phyloP scores from a whole-genome alignment of 352 stramenopile genomes.

The Blastocystis sp. region DNA sequence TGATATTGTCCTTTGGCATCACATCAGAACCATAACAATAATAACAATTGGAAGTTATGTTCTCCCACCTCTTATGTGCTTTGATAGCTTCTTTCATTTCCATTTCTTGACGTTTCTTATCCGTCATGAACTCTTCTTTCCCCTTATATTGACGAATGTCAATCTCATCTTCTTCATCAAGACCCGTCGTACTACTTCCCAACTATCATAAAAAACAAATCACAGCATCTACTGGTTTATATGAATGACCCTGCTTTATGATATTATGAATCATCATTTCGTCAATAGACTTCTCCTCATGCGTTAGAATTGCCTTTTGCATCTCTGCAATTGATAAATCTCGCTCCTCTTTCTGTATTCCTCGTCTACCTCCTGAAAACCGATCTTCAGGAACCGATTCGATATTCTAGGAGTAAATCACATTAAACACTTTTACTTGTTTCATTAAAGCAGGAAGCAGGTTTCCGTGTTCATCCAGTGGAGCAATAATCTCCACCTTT shows the following conservation, averaged over 20 bases:
- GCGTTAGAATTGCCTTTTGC: slow-evolving; percentile 19
- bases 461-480: slow-evolving; percentile 48
- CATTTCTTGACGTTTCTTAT: slow-evolving; percentile 60
- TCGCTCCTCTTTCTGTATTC: slow-evolving; percentile 1
- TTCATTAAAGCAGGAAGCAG: slow-evolving; percentile 32
- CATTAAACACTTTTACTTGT: not conserved
- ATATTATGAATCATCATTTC: slow-evolving; percentile 57
- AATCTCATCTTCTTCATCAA: slow-evolving; percentile 61
- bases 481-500: slow-evolving; percentile 53
- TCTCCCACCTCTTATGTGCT: slow-evolving; percentile 48
- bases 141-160: slow-evolving; percentile 43
- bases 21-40: slow-evolving; percentile 48
- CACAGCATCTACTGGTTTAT: not conserved
- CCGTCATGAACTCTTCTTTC: slow-evolving; percentile 65
- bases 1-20: slow-evolving; percentile 66
- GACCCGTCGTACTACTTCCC: slow-evolving; percentile 27
- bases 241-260: slow-evolving; percentile 5
- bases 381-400: not conserved
- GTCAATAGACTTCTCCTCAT: slow-evolving; percentile 28
- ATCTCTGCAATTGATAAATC: slow-evolving; percentile 50
- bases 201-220: slow-evolving; percentile 17
- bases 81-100: slow-evolving; percentile 63
- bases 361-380: not conserved
- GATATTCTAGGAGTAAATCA: not conserved
- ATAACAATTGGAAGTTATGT: slow-evolving; percentile 50